phyloP scores from a whole-genome alignment of 257 asterid genomes.

The Mentha longifolia region DNA sequence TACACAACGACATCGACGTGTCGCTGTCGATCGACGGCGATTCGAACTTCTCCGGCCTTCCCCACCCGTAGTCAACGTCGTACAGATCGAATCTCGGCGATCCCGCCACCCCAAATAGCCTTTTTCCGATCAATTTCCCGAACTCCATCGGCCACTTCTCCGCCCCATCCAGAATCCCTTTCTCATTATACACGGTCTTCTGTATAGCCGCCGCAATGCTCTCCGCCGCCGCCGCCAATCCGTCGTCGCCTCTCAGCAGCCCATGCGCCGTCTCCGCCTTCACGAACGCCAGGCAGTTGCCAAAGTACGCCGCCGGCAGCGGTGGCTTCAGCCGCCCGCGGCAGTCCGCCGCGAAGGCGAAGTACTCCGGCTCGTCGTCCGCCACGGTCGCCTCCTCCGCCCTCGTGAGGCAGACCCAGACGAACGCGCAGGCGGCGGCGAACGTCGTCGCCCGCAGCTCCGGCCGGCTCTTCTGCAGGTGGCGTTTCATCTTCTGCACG shows the following conservation, averaged over 20 bases:
- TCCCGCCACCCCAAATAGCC: slow-evolving; percentile 48
- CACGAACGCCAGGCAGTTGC: slow-evolving; percentile 48
- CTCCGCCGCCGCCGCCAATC: slow-evolving; percentile 39
- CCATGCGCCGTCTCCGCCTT: slow-evolving; percentile 38
- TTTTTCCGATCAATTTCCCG: slow-evolving; percentile 47
- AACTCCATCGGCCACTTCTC: slow-evolving; percentile 47
- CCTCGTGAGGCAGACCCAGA: slow-evolving; percentile 46
- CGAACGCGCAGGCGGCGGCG: slow-evolving; percentile 44
- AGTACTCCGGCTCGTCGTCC: slow-evolving; percentile 47
- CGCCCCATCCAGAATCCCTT: slow-evolving; percentile 46
- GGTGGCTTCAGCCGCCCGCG: slow-evolving; percentile 50
- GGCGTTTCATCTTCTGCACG: slow-evolving; percentile 39
- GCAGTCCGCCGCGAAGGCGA: slow-evolving; percentile 50
- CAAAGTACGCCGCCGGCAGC: slow-evolving; percentile 47
- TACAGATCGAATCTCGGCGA: slow-evolving; percentile 50
- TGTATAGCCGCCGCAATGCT: slow-evolving; percentile 36
- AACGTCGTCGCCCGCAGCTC: slow-evolving; percentile 42
- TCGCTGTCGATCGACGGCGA: slow-evolving; percentile 47
- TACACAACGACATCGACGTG: slow-evolving; percentile 46
- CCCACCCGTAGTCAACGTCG: slow-evolving; percentile 51
- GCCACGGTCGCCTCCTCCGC: slow-evolving; percentile 30
- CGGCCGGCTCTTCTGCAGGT: slow-evolving; percentile 30
- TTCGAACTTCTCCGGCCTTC: slow-evolving; percentile 43
- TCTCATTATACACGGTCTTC: slow-evolving; percentile 39
- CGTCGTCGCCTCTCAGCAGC: slow-evolving; percentile 37